Evolutionary conservation across 768 basidiomycete genomes (phyloP), one percentile per base, ranked within the genome.

Genomic region (Saitozyma podzolica): DNA sequence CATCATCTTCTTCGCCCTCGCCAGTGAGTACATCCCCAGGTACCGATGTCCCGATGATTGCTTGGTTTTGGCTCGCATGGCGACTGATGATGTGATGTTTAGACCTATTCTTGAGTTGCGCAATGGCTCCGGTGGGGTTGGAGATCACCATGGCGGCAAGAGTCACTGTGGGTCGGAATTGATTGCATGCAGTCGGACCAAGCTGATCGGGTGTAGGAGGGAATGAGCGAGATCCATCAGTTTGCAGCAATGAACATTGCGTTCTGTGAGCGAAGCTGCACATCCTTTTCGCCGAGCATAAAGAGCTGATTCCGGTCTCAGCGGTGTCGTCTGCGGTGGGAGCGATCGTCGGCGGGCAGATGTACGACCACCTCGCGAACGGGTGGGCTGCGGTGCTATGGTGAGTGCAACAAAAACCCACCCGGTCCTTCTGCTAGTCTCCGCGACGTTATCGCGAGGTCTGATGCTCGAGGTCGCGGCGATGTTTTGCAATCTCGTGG

Each of bases 221-320:
- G 71, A 8, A 68, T 70, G 16, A 62, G 72, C n/a, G 72, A 73
- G 59, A 73, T 73, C 29, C 71, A 73, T 57, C 72, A 73, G 59
- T 71, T 74, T 53, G 69, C 69, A 4, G 72, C 63, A 16, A 71
- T 74, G 69, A 74, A 74, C 58, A 45, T 74, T 29, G 65, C 65
- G 0, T 74, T 66, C 49, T 58, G 66, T 58, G 40, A 63, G 64
- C 48, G 9, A 39, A 49, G 47, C 43, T 14, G 39, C 40, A 7
- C 43, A 13, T 9, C 39, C 8, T 45, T 16, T 20, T 37, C 50
- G n/a, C 39, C 8, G 29, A 9, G 16, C 19, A 17, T 19, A 39
- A 16, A 54, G 61, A 39, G 29, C 20, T 51, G 20, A 48, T 40
- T 9, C 49, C 51, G 42, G 4, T 40, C 37, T n/a, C 45, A 69